Evolutionary conservation across 2,329 filamentous ascomycete species (phyloP).

Genomic region (Metarhizium brunneum): DNA sequence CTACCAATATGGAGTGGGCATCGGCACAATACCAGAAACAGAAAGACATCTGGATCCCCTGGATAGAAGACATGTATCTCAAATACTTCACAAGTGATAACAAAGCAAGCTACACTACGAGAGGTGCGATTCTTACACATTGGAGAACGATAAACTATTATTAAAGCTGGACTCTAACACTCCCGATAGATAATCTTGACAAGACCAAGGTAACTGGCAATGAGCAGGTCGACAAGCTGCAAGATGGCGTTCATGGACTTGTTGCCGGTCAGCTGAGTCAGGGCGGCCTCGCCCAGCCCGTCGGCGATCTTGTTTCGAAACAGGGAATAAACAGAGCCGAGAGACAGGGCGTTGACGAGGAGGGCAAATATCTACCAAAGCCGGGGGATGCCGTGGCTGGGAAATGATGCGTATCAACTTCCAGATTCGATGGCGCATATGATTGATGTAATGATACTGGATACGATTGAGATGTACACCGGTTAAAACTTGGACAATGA

Average conservation of each 20-base stretch:
- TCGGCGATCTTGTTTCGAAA: constrained; percentile 52
- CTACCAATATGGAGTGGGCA: constrained; percentile 41
- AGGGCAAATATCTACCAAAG: constrained; percentile 11
- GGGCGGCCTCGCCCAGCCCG: constrained; percentile 55
- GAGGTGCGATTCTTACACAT: no score
- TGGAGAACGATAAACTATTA: no score
- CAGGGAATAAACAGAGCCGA: constrained; percentile 59
- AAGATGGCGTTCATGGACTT: constrained; percentile 57
- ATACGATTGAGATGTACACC: no score
- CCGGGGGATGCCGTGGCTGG: not conserved
- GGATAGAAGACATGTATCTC: constrained; percentile 66
- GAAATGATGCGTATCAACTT: not conserved
- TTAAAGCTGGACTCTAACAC: not conserved
- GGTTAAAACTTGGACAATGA: no score
- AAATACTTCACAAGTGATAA: constrained; percentile 68
- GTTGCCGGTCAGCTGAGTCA: constrained; percentile 57
- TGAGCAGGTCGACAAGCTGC: constrained; percentile 56
- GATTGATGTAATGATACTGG: no score
- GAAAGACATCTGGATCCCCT: constrained; percentile 68
- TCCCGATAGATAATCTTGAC: constrained; percentile 47
- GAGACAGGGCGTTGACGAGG: constrained; percentile 53
- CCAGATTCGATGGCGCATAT: no score
- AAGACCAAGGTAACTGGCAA: constrained; percentile 63
- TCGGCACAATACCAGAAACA: constrained; percentile 59
- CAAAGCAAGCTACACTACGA: constrained; percentile 63